phyloP scores from a whole-genome alignment of 768 basidiomycete species.

The Lactarius deliciosus region DNA sequence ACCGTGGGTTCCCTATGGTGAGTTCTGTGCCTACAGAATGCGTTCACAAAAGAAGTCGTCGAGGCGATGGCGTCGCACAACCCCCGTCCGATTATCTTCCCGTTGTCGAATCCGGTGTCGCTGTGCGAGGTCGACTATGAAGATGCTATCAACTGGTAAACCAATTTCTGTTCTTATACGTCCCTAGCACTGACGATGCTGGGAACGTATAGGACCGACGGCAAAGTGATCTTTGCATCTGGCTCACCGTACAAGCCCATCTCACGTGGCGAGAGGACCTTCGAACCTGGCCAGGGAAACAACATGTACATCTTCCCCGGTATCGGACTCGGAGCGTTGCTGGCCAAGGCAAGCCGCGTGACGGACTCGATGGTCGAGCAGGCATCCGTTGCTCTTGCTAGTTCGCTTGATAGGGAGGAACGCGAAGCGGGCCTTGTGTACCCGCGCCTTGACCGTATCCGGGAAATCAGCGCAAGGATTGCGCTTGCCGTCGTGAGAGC shows the following conservation, averaged over 20 bases:
- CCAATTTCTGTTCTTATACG: neutral
- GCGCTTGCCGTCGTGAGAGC: constrained; percentile 73
- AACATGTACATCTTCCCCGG: constrained; percentile 90
- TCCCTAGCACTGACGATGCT: neutral
- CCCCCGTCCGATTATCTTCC: constrained; percentile 86
- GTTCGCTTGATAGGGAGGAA: constrained; percentile 72
- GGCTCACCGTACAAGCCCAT: constrained; percentile 82
- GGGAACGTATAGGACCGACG: constrained; percentile 39
- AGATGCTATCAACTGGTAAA: constrained; percentile 68
- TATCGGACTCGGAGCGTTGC: constrained; percentile 74
- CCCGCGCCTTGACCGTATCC: constrained; percentile 79
- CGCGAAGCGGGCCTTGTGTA: constrained; percentile 67
- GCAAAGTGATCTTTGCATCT: constrained; percentile 80
- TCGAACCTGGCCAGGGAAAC: constrained; percentile 89
- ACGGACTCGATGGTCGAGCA: constrained; percentile 91
- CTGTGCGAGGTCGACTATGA: constrained; percentile 78
- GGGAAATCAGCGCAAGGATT: constrained; percentile 79
- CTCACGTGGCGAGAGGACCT: constrained; percentile 50
- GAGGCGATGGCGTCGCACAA: constrained; percentile 80
- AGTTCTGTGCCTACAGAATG: constrained; percentile 47
- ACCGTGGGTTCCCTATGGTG: constrained; percentile 9
- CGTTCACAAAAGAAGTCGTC: constrained; percentile 73
- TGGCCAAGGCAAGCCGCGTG: constrained; percentile 66
- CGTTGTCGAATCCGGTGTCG: constrained; percentile 85
- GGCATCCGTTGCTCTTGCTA: constrained; percentile 74